Percentiles rank a stretch among this genome's conserved stretches.
Conservation (phyloP, 176 grass and related monocot genomes). For the Poa annua region DNA sequence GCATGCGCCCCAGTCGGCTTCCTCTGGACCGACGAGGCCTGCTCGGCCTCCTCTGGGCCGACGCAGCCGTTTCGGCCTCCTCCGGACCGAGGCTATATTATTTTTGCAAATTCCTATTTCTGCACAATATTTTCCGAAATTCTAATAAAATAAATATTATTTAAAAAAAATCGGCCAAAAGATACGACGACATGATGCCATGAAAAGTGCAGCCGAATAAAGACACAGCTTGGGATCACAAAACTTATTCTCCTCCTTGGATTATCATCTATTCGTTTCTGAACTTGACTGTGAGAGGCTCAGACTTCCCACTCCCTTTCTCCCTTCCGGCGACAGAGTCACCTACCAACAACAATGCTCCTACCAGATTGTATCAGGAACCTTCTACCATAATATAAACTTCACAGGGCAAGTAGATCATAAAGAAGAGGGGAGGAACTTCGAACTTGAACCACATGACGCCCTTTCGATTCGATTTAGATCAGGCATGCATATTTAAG, state of each 20-base stretch:
- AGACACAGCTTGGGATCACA: neutral
- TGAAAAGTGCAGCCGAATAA: conserved; percentile 13
- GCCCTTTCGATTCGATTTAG: neutral
- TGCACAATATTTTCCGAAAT: too few relatives aligned
- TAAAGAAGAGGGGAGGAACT: conserved; percentile 24
- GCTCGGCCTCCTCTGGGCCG: too few relatives aligned
- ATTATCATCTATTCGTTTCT: neutral
- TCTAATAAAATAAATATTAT: too few relatives aligned
- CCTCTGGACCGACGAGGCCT: too few relatives aligned
- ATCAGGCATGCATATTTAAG: neutral
- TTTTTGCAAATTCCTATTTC: too few relatives aligned
- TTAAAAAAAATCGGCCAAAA: too few relatives aligned
- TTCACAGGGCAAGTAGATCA: conserved; percentile 35
- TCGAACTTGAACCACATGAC: neutral
- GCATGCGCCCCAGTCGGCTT: too few relatives aligned
- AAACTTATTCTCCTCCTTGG: neutral
- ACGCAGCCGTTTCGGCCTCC: too few relatives aligned
- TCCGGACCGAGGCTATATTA: too few relatives aligned
- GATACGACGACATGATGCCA: neutral
- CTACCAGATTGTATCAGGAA: neutral
- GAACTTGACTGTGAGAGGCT: neutral
- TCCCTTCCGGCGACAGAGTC: neutral
- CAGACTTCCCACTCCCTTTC: neutral
- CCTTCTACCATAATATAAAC: neutral
- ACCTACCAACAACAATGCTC: neutral